Evolutionary conservation across 2,329 filamentous ascomycete genomes (phyloP), one percentile per base, ranked within the genome.

Genomic region (Phialemonium atrogriseum): DNA sequence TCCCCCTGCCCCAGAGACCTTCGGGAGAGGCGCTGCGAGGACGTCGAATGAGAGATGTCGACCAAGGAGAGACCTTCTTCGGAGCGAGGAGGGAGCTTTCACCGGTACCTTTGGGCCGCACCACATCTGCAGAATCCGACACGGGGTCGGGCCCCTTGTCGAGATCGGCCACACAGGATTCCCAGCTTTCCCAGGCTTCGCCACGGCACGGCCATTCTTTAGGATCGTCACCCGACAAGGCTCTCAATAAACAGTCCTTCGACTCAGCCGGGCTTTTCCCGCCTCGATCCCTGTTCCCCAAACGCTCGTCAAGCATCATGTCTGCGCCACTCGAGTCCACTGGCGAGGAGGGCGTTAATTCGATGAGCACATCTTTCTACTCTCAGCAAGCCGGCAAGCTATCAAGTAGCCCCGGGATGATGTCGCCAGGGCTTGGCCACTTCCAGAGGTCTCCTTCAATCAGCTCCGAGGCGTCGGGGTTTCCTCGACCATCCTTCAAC

Each of bases 401-500:
- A 30, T 94, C 88, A 2, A 73, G 75, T 11, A 80, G 80, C 43
- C 88, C 69, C 36, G 63, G 64, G 30, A 60, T 65, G 11, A 58
- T 68, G 17, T 64, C 82, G 15, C 79, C 80, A 2, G 70, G 66
- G 31, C 57, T 71, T 36, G 67, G 72, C 11, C 66, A 75, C 17
- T 73, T 80, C 46, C 73, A 77, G 36, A 73, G 87, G 47, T 94
- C 88, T 1, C 86, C 87, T 2, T 96, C 91, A 0, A 70, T 85
- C 22, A 79, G 78, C 39, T 96, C 89, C 2, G 85, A 94, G 39
- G 73, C 75, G 30, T 94, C 87, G 2, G 69, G 70, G 26, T 50
- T 87, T 21, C 76, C 80, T 10, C 73, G 80, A 11, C 83, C 86
- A 1, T 77, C 83, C 0, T 89, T 93, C 59, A 96, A 98, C 58